Base-by-base conservation (phyloP, 495 filamentous ascomycete species). In the Tricharina praecox region DNA sequence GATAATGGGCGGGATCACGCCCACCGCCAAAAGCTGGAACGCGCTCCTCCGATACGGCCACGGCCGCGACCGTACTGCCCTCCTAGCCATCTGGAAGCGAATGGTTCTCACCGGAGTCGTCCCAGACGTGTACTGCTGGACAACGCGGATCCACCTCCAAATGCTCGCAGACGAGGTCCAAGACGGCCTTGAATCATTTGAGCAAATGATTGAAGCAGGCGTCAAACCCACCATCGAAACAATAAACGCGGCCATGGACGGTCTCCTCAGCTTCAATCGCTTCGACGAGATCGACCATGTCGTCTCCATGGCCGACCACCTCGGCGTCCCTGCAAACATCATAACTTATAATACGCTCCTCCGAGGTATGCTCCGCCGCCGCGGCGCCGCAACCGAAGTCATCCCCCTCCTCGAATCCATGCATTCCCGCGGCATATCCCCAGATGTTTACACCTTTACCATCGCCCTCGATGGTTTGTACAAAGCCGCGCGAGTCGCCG, bases 301-400 rank as follows among this genome's bases (percentile, higher is more conserved):
- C 3, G 63, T 86, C 7, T 45, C 50, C 9, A 82, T 77, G 74
- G 79, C 78, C 0, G 56, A 54, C 5, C 58, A 53, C 3, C 72
- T 78, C 34, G 67, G 65, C 23, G 71, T 87, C 37, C 44, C 65
- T 26, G 75, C 76, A 15, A 72, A 82, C 54, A 61, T 70, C 26
- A 63, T 64, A 45, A 84, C 81, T 10, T 86, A 75, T 65, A 87
- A 86, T 62, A 76, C 68, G 3, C 67, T 84, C 8, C 66, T 87
- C 21, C 64, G 67, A 4, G 62, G 69, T 2, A 55, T 74, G 34
- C 64, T 85, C 32, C 55, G 63, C 23, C 61, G 68, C 48, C 55
- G 59, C 11, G 53, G 47, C 11, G 46, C 57, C 10, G 49, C 56
- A 15, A 51, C 54, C 21, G 50, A 57, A 41, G 50, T 56, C 15